Evolutionary conservation across 768 basidiomycete genomes (phyloP).

Genomic region (Trametes cubensis): DNA sequence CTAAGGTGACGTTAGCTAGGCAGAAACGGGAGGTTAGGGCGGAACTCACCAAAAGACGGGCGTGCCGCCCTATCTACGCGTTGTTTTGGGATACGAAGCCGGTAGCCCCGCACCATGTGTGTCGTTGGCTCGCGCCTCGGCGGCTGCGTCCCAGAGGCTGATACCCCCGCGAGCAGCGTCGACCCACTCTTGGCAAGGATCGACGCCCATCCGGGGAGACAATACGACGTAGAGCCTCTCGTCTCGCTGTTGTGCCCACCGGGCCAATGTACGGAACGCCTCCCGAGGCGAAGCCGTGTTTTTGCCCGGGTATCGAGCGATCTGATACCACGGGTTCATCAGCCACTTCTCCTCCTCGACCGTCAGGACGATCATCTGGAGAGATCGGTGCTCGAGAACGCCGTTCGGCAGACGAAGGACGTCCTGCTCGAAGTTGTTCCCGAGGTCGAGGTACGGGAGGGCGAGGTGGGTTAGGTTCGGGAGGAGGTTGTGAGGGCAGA

Average conservation of each 20-base stretch:
- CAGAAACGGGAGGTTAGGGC: too few species aligned
- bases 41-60: not conserved
- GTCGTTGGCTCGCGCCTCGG: conserved; percentile 9
- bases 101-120: conserved; percentile 24
- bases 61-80: not conserved
- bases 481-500: conserved; percentile 29
- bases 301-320: conserved; percentile 12
- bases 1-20: too few species aligned
- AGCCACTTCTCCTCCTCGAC: conserved; percentile 28
- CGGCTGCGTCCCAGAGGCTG: conserved; percentile 28
- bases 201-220: conserved; percentile 17
- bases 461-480: conserved; percentile 33
- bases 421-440: conserved; percentile 20
- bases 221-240: conserved; percentile 25
- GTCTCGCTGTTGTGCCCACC: conserved; percentile 22
- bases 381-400: conserved; percentile 17
- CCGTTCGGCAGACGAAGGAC: conserved; percentile 24
- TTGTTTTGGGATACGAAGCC: conserved; percentile 10
- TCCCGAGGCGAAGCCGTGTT: conserved; percentile 20
- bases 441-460: conserved; percentile 30
- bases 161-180: conserved; percentile 23
- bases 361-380: conserved; percentile 31
- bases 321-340: conserved; percentile 27
- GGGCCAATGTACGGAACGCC: conserved; percentile 21
- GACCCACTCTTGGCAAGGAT: conserved; percentile 26